Evolutionary conservation across 2,329 filamentous ascomycete species (phyloP), one percentile per base, ranked within the genome.

Genomic region (Calycina herbarum): DNA sequence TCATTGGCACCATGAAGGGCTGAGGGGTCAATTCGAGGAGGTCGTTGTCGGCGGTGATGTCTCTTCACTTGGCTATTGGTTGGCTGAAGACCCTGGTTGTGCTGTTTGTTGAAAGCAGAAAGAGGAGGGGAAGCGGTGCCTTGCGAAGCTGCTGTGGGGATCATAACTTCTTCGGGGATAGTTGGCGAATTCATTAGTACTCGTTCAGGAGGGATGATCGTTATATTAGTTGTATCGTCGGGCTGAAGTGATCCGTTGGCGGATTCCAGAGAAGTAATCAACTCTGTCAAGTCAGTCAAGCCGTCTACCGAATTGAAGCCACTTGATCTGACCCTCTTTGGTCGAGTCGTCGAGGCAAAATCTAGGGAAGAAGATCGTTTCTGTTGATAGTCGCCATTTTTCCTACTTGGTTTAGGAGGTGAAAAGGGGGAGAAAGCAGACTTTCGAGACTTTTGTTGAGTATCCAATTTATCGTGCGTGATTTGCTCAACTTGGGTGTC

Each of bases 181-280:
- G 69, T 70, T 48, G 70, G 69, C 7, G 71, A 70, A 31, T 65
- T 57, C 67, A 69, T 68, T 29, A 67, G 56, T 10, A 61, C 70
- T 29, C 66, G 70, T 40, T 65, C 60, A 5, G 57, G 48, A 10
- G 65, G 58, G 2, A 60, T 57, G 10, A 60, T 56, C 31, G 62
- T n/a, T n/a, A 11, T 27, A 27, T 62, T 20, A 5, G 4, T 31
- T 48, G 62, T 61, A 27, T 64, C 64, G 10, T 60, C 62, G 10
- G 56, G 48, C 7, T 56, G 58, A n/a, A 56, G 29, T 31, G 29
- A 33, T 33, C 33, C 29, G 59, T 60, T 64, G 51, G 66, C n/a
- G 10, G 57, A 64, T 58, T 68, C 64, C 20, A 65, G 54, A 31
- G 65, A 56, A 10, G 54, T 51, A 7, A 72, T 58, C 11, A 72